phyloP scores from a whole-genome alignment of 2,329 filamentous ascomycete species.

The Fusarium sp. region DNA sequence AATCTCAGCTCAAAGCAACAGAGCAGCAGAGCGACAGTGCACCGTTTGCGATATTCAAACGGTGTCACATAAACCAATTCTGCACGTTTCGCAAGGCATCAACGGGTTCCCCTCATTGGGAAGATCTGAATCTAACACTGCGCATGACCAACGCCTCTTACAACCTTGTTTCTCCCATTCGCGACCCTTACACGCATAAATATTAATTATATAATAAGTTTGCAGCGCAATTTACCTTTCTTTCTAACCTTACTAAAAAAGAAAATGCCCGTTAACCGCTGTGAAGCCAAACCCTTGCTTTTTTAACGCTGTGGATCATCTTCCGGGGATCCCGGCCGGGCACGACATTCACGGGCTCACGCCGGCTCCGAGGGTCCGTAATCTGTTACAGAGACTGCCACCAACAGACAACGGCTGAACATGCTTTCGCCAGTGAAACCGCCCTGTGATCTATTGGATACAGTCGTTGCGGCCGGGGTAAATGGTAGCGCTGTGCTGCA shows the following conservation, averaged over 20 bases:
- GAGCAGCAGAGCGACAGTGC: conserved; percentile 27
- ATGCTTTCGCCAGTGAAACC: neutral
- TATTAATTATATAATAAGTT: neutral
- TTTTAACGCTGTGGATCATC: conserved; percentile 15
- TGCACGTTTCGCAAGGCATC: conserved; percentile 28
- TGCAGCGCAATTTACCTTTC: neutral
- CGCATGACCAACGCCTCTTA: conserved; percentile 26
- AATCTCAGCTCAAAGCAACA: conserved; percentile 35
- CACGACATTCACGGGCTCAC: conserved; percentile 25
- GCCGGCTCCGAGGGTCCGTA: conserved; percentile 37
- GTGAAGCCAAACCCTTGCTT: conserved; percentile 7
- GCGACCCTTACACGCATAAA: neutral
- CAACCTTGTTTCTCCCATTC: neutral
- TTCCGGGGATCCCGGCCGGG: conserved; percentile 31
- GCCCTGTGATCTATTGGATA: neutral
- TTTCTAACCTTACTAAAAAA: neutral
- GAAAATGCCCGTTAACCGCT: neutral
- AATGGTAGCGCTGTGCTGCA: neutral
- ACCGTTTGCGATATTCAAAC: conserved; percentile 10
- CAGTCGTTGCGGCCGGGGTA: no score
- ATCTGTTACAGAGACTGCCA: conserved; percentile 6
- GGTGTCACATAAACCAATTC: conserved; percentile 19
- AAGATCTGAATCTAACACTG: conserved; percentile 12
- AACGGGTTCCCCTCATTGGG: conserved; percentile 7
- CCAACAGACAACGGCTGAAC: conserved; percentile 1